A percentile compares a stretch with the other conserved stretches of the same genome.
These are phyloP conservation scores for Yamadazyma aaseri DNA, from an alignment of 1,139 yeast species.

Conservation along the genomic window DNA sequence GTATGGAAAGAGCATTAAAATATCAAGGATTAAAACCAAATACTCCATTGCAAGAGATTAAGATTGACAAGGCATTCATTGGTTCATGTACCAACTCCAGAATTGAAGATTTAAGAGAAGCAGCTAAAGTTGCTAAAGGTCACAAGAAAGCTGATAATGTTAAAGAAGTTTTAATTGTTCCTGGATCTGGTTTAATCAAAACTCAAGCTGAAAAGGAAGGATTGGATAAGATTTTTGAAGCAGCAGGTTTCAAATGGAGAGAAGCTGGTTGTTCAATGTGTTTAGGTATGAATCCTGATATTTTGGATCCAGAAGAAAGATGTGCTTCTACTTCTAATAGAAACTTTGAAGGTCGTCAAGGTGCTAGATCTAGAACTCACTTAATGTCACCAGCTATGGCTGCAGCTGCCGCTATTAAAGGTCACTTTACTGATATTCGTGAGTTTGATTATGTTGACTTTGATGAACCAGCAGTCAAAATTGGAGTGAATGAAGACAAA, in stretches of 20 bases:
- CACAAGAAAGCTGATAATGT: constrained; percentile 81
- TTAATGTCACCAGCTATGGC: constrained; percentile 99
- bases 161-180: constrained; percentile 85
- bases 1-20: constrained; percentile 85
- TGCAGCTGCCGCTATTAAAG: constrained; percentile 94
- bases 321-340: constrained; percentile 99
- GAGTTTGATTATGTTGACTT: constrained; percentile 62
- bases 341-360: constrained; percentile 99
- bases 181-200: constrained; percentile 95
- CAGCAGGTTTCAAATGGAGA: constrained; percentile 97
- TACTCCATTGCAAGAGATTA: constrained; percentile 69
- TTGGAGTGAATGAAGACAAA: constrained; percentile 57
- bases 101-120: constrained; percentile 94
- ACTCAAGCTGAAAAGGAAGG: constrained; percentile 94
- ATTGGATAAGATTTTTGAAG: constrained; percentile 81
- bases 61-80: constrained; percentile 89
- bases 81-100: constrained; percentile 98
- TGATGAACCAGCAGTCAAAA: constrained; percentile 60
- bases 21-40: constrained; percentile 91
- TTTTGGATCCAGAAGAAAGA: constrained; percentile 89
- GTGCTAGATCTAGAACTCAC: constrained; percentile 94
- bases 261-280: constrained; percentile 99
- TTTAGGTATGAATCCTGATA: constrained; percentile 98
- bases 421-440: constrained; percentile 89
- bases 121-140: constrained; percentile 92